Percentiles rank a stretch among this genome's conserved stretches.
These are phyloP conservation scores for Gautieria morchelliformis DNA, from an alignment of 768 basidiomycete genomes.

Conservation along the genomic window DNA sequence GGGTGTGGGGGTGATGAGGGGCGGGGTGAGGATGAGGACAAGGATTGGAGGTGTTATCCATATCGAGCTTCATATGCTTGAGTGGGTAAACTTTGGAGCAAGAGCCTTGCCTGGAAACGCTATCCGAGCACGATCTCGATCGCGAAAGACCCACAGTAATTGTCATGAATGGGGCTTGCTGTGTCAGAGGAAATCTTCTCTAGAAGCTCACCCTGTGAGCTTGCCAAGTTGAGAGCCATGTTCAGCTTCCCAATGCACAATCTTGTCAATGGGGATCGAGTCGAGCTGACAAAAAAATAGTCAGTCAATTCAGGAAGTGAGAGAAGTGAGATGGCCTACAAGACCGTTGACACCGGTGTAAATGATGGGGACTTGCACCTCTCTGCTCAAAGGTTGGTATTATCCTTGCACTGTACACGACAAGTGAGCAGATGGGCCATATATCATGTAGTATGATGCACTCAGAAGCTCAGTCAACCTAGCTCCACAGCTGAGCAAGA, in stretches of 20 bases:
- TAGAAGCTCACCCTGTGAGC: conserved; percentile 67
- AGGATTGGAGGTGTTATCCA: no score
- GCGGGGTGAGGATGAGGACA: no score
- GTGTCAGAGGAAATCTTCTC: conserved; percentile 76
- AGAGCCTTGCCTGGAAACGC: no score
- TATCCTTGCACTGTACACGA: conserved; percentile 78
- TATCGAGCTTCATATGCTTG: no score
- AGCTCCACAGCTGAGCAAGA: conserved; percentile 95
- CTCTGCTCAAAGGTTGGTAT: conserved; percentile 90
- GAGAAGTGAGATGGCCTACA: conserved; percentile 32
- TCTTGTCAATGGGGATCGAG: conserved; percentile 89
- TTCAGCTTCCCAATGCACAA: conserved; percentile 85
- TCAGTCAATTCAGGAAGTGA: background rate
- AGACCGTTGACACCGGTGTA: conserved; percentile 99
- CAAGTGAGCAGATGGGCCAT: background rate
- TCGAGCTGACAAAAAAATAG: conserved; percentile 52
- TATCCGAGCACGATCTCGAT: no score
- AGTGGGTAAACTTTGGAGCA: no score
- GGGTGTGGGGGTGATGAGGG: no score
- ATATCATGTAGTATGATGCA: conserved; percentile 27
- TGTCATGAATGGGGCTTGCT: no score
- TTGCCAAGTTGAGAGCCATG: conserved; percentile 84
- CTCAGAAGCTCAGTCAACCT: conserved; percentile 95
- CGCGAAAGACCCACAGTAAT: no score
- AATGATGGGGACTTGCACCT: conserved; percentile 97